phyloP scores from a whole-genome alignment of 306 rosid species.

The Castanea mollissima region DNA sequence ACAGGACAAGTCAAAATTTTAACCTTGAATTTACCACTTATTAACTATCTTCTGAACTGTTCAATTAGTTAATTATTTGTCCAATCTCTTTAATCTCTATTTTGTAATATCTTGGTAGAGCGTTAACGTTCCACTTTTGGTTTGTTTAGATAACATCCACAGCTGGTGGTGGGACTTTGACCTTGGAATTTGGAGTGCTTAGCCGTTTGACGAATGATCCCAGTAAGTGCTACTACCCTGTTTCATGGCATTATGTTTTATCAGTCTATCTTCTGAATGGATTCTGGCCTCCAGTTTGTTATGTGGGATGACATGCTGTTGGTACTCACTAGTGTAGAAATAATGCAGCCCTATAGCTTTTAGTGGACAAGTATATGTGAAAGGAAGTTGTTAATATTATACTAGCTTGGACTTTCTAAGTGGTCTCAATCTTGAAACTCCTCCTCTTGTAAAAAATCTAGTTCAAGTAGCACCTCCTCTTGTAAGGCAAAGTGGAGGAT shows the following conservation, averaged over 20 bases:
- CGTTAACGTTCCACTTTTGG: constrained; percentile 3
- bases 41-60: neutral
- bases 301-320: constrained; percentile 6
- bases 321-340: neutral
- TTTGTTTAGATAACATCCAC: constrained; percentile 86
- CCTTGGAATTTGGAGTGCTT: constrained; percentile 93
- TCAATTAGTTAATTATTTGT: neutral
- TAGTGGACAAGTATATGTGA: neutral
- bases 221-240: constrained; percentile 46
- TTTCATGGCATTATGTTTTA: constrained; percentile 11
- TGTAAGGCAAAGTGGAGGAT: no score
- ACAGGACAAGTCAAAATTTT: neutral
- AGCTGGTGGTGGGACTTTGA: constrained; percentile 99
- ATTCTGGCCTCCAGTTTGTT: neutral
- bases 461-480: no score
- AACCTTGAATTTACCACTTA: neutral
- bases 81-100: constrained; percentile 10
- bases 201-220: constrained; percentile 92
- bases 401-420: neutral
- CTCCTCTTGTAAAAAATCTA: no score
- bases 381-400: neutral
- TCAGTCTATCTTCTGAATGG: constrained; percentile 5
- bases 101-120: constrained; percentile 14
- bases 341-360: neutral
- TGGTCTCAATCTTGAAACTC: neutral